A percentile compares a stretch with the other conserved stretches of the same genome.
phyloP scores from a whole-genome alignment of 768 basidiomycete species.

The Podaxis carcinomalis region DNA sequence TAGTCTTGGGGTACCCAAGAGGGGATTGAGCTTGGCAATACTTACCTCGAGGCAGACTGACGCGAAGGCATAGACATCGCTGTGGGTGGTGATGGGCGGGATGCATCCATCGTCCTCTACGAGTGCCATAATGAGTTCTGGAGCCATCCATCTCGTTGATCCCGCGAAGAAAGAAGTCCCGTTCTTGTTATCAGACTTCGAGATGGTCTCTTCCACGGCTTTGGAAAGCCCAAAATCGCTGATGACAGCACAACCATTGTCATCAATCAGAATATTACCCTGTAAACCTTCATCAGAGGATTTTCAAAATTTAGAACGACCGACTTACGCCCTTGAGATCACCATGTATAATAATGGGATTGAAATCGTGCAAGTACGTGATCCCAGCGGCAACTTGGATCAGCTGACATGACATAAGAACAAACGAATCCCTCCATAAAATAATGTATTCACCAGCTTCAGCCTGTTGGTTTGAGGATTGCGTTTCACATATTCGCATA shows the following conservation, averaged over 20 bases:
- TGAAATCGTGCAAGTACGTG: constrained; percentile 50
- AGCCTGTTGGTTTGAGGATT: constrained; percentile 40
- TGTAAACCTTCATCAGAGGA: constrained; percentile 16
- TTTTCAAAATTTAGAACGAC: neutral
- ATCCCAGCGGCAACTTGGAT: constrained; percentile 54
- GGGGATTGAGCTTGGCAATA: neutral
- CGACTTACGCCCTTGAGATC: constrained; percentile 55
- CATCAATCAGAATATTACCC: constrained; percentile 56
- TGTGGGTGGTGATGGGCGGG: constrained; percentile 44
- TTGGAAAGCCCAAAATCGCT: constrained; percentile 62
- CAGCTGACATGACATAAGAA: constrained; percentile 29
- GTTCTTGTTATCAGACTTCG: constrained; percentile 29
- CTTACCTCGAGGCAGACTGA: constrained; percentile 56
- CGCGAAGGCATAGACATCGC: constrained; percentile 59
- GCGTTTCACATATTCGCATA: constrained; percentile 43
- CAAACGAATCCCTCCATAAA: neutral
- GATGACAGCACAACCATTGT: constrained; percentile 47
- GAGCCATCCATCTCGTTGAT: constrained; percentile 53
- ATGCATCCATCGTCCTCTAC: constrained; percentile 39
- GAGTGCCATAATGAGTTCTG: constrained; percentile 48
- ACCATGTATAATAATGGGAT: constrained; percentile 54
- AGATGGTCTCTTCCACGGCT: constrained; percentile 47
- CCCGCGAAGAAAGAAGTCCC: constrained; percentile 43
- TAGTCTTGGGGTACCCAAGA: neutral
- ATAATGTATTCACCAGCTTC: constrained; percentile 32